Conservation (phyloP, 768 basidiomycete genomes). For the Rhodotorula paludigena region DNA sequence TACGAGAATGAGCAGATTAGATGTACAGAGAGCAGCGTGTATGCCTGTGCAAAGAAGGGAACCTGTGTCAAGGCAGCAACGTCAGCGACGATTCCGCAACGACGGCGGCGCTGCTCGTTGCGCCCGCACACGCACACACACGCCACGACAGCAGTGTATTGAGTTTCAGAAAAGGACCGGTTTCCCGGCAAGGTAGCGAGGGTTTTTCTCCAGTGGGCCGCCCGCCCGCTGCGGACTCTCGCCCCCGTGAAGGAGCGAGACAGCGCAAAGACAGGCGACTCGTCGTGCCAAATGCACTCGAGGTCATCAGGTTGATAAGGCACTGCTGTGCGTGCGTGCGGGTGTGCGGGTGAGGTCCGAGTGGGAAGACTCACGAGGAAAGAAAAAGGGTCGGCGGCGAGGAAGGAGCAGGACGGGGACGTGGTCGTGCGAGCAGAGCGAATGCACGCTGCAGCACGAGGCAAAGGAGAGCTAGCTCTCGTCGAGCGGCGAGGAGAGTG, state of each 20-base stretch:
- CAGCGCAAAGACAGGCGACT: background rate
- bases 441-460: no score
- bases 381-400: no score
- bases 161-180: constrained; percentile 8
- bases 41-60: background rate
- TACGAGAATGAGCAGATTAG: background rate
- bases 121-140: no score
- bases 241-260: background rate
- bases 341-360: no score
- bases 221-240: background rate
- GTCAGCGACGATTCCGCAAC: background rate
- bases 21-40: background rate
- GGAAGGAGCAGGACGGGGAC: no score
- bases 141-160: background rate
- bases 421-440: no score
- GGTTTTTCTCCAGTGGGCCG: constrained; percentile 9
- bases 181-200: constrained; percentile 20
- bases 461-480: no score
- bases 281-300: constrained; percentile 15
- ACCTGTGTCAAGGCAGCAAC: no score
- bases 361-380: no score
- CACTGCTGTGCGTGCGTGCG: background rate
- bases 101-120: background rate
- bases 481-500: no score
- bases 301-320: constrained; percentile 7